phyloP scores from a whole-genome alignment of 257 asterid genomes.

The Nicotiana tomentosiformis region DNA sequence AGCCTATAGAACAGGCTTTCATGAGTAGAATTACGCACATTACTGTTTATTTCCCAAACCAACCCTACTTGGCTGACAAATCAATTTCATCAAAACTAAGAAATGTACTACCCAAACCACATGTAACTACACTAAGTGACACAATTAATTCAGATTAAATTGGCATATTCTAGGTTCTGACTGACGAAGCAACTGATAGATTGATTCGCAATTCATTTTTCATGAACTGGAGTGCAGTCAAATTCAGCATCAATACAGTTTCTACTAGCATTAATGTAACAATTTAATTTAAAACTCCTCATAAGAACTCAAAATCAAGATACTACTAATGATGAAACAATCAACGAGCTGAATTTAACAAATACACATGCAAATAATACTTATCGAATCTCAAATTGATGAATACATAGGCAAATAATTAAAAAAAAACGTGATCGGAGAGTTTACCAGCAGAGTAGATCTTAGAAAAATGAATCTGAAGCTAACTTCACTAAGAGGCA shows the following conservation, averaged over 20 bases:
- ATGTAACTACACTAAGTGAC: neutral
- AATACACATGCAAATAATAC: slow-evolving; percentile 6
- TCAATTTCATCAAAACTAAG: neutral
- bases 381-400: neutral
- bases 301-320: neutral
- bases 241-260: neutral
- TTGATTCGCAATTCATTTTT: neutral
- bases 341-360: slow-evolving; percentile 11
- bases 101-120: slow-evolving; percentile 1
- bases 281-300: neutral
- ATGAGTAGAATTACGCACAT: neutral
- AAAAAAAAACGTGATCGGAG: slow-evolving; percentile 32
- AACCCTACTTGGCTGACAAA: neutral
- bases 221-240: neutral
- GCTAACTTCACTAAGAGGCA: slow-evolving; percentile 6
- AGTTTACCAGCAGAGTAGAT: slow-evolving; percentile 55
- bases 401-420: neutral
- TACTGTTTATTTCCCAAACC: slow-evolving; percentile 1
- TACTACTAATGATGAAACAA: neutral
- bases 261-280: neutral
- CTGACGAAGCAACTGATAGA: neutral
- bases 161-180: neutral
- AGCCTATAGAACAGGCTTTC: neutral
- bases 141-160: neutral
- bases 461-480: slow-evolving; percentile 43